Percentiles rank a stretch among this genome's conserved stretches.
Evolutionary conservation across 1,139 yeast genomes (phyloP).

Genomic region (Lodderomyces pseudojiufengensis): DNA sequence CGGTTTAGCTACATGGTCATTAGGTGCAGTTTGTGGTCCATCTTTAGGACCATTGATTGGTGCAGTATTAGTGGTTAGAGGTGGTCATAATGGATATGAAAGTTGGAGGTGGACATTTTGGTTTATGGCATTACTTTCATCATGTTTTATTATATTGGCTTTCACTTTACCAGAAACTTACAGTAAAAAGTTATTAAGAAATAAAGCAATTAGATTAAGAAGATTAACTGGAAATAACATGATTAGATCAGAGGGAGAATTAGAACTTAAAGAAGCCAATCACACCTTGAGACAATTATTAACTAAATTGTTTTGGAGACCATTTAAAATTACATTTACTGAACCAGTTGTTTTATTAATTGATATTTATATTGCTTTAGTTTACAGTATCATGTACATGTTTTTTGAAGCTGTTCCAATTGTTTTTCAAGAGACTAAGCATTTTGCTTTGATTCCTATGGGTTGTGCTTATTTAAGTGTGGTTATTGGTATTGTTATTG

Average conservation of each 20-base stretch:
- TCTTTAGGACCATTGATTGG: conserved; percentile 34
- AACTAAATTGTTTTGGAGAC: conserved; percentile 26
- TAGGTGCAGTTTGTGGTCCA: conserved; percentile 33
- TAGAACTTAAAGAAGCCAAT: conserved; percentile 25
- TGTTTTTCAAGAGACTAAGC: conserved; percentile 21
- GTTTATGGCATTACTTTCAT: conserved; percentile 38
- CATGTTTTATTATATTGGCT: conserved; percentile 27
- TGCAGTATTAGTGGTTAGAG: conserved; percentile 20
- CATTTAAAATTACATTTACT: conserved; percentile 25
- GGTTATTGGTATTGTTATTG: conserved; percentile 19
- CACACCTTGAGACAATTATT: conserved; percentile 24
- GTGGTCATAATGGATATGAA: conserved; percentile 10
- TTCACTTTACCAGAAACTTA: conserved; percentile 51
- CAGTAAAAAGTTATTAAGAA: conserved; percentile 39
- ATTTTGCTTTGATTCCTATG: conserved; percentile 26
- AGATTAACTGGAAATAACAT: conserved; percentile 39
- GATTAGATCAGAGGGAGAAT: conserved; percentile 40
- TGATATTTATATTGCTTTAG: conserved; percentile 28
- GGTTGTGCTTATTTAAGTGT: conserved; percentile 23
- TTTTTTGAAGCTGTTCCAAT: conserved; percentile 37
- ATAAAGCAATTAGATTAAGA: conserved; percentile 47
- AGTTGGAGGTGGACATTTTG: conserved; percentile 48
- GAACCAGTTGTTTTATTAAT: conserved; percentile 35
- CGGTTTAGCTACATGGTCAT: conserved; percentile 28
- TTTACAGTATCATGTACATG: conserved; percentile 28